Evolutionary conservation across 345 rosid genomes (phyloP), one percentile per base, ranked within the genome.

Genomic region (Bruguiera gymnorhiza): DNA sequence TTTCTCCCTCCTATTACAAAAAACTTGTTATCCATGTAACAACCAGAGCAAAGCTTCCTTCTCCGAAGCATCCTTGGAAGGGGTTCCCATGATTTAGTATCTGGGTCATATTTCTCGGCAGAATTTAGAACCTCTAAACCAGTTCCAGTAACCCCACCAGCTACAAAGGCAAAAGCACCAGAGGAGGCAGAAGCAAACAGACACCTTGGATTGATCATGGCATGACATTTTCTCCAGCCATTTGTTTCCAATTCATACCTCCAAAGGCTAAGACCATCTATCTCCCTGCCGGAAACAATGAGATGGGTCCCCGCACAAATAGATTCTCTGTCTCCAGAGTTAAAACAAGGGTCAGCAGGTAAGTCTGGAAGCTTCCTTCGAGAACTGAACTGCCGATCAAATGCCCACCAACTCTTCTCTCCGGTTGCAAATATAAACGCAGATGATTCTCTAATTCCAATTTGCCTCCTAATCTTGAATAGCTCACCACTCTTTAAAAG

Each of bases 261-360:
- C 96, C 96, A 93, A 21, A 83, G 51, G 2, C 84, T 96, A 24
- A 79, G 80, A 27, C 94, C 85, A 1, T 71, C 70, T 32, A 69
- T 54, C 72, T 91, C 96, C 63, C 65, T 82, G 18, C 98, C 98
- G 6, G 86, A 85, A 37, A 93, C 91, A 43, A 93, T 83, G 71
- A 93, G 71, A 72, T 93, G 97, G 5, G 90, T 91, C 8, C 92
- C 96, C 0, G 94, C 92, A 63, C 92, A 91, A 8, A 93, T 77
- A 1, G 98, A 85, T 67, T 93, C 98, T 76, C 79, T 91, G 62
- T 91, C 98, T 46, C 90, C 91, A 0, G 27, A 1, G 0, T 69
- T 63, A 72, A 93, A 91, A 75, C 91, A 89, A 0, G 52, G 31
- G 63, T 93, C 97, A 0, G 92, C 85, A 21, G 97, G 94, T 68